Evolutionary conservation across 192 early-diverging fungal genomes (phyloP).

Genomic region (Obelidium mucronatum): DNA sequence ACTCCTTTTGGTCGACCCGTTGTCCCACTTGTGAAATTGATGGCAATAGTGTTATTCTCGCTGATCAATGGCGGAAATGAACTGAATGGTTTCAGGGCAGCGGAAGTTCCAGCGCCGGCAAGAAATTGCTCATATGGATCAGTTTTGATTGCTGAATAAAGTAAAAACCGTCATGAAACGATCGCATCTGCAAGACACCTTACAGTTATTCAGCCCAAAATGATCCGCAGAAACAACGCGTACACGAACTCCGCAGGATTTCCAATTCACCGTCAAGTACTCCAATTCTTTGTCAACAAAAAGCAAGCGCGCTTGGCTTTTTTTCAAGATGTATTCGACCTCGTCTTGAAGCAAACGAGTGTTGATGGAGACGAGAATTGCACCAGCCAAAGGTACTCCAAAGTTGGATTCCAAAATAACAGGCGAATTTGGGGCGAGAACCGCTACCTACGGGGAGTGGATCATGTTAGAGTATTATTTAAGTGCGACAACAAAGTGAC

Average conservation of each 20-base stretch:
- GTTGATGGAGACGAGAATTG: slow-evolving; percentile 65
- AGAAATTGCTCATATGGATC: slow-evolving; percentile 63
- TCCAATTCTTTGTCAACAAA: slow-evolving; percentile 58
- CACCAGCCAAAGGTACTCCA: slow-evolving; percentile 64
- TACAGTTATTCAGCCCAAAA: neutral
- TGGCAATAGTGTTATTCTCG: slow-evolving; percentile 57
- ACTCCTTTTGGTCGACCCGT: slow-evolving; percentile 65
- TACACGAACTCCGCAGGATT: slow-evolving; percentile 13
- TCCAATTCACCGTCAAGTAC: slow-evolving; percentile 38
- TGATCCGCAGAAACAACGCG: neutral
- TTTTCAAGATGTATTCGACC: slow-evolving; percentile 63
- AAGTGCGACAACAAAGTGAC: neutral
- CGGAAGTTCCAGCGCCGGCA: slow-evolving; percentile 30
- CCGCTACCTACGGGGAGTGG: slow-evolving; percentile 42
- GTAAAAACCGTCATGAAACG: neutral
- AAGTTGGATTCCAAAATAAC: slow-evolving; percentile 67
- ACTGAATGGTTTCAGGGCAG: slow-evolving; percentile 44
- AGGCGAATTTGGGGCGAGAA: slow-evolving; percentile 64
- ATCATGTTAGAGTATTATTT: neutral
- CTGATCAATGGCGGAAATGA: slow-evolving; percentile 53
- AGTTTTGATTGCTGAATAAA: slow-evolving; percentile 16
- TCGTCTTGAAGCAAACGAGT: slow-evolving; percentile 58
- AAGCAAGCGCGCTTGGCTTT: slow-evolving; percentile 56
- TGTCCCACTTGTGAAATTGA: slow-evolving; percentile 67
- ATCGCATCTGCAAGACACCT: neutral